Base-by-base conservation (phyloP, 139 green algal genomes). In the Micractinium sp. region DNA sequence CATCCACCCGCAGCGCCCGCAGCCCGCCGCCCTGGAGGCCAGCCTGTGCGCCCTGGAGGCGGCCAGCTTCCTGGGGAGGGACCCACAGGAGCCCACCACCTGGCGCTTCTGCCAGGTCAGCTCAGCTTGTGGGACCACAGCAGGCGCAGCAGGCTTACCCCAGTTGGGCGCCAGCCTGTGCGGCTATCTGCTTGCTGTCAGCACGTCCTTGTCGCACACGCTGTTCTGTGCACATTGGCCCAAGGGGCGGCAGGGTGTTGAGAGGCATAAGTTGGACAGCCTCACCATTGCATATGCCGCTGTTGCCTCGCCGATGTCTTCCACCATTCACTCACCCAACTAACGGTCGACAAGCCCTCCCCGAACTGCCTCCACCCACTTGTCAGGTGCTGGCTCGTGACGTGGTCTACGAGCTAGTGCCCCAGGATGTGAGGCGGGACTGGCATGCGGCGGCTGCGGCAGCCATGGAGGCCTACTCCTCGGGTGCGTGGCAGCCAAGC, bases 381-480 rank as follows among this genome's bases (percentile, higher is more conserved):
- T 74, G 20, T 5, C 67, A 74, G 86, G 90, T 92, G 82, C 74
- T 96, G 69, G 93, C 84, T 4, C 87, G 94, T 0, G 95, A 97
- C 81, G 94, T 97, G 29, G 94, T 96, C 63, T 96, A 96, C 67
- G 93, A 96, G 23, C 86, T 96, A 29, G 94, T 97, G 69, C 95
- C 95, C 0, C 91, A 95, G 85, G 92, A 86, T 36, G 90, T 95
- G 91, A 91, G 95, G 18, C 89, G 95, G 0, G 85, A 90, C 27
- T 92, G 97, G 91, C 95, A 97, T 84, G 94, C 91, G 23, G 85
- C 92, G 47, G 89, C 96, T 60, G 95, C 95, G 15, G 86, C 92
- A 38, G 93, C 88, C 16, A 91, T 93, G 82, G 90, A 92, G 47
- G 39, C 41, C 3, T 73, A 80, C 66, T 87, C 82, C 0, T 78